phyloP scores from a whole-genome alignment of 768 basidiomycete species.

The Sutorius australiensis region DNA sequence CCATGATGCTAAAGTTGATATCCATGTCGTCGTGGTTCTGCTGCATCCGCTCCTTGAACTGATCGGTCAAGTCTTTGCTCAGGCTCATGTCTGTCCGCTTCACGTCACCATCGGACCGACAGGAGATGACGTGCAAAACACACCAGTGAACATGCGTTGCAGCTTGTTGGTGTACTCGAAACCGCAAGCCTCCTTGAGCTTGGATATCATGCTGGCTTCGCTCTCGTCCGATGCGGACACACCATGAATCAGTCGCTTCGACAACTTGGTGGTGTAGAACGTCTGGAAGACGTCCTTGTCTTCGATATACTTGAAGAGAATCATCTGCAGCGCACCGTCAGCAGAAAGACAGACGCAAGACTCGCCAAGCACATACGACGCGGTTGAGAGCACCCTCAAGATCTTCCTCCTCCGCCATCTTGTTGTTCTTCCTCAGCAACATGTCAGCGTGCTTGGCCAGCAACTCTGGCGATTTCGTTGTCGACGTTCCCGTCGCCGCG shows the following conservation, averaged over 20 bases:
- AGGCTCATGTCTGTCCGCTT: conserved; percentile 80
- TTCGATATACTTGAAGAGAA: conserved; percentile 96
- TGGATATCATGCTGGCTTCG: conserved; percentile 97
- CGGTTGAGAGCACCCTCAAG: conserved; percentile 87
- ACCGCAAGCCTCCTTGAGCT: conserved; percentile 93
- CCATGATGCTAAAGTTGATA: conserved; percentile 89
- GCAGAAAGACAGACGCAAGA: neutral
- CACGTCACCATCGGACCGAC: conserved; percentile 1
- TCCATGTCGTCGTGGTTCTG: conserved; percentile 82
- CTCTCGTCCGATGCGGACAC: conserved; percentile 94
- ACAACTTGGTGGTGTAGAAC: conserved; percentile 93
- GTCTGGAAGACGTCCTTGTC: conserved; percentile 99
- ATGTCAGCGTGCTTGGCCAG: conserved; percentile 90
- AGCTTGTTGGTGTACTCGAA: conserved; percentile 97
- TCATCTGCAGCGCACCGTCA: conserved; percentile 60
- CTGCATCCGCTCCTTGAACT: conserved; percentile 92
- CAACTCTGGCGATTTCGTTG: conserved; percentile 86
- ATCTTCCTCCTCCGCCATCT: conserved; percentile 88
- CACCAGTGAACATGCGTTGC: conserved; percentile 95
- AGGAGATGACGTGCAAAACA: conserved; percentile 5
- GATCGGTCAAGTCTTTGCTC: conserved; percentile 92
- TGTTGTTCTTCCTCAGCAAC: conserved; percentile 90
- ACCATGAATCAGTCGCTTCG: conserved; percentile 86
- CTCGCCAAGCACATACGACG: conserved; percentile 54
- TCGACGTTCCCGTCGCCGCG: conserved; percentile 78